Evolutionary conservation across 176 grass and related monocot genomes (phyloP).

Genomic region (Hyparrhenia diplandra): DNA sequence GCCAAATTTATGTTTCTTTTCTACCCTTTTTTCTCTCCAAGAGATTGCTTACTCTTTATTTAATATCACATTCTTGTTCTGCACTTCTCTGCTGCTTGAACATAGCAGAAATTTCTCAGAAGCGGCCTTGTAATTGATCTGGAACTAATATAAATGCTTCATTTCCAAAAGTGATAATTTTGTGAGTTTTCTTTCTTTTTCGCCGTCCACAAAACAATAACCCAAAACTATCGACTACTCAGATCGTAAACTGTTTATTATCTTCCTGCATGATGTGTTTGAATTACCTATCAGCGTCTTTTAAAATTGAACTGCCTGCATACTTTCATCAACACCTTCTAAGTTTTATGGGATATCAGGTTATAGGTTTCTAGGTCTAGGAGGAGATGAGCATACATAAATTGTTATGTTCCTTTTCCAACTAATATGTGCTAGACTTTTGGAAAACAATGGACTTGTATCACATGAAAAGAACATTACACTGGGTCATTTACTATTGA

Average conservation of each 20-base stretch:
- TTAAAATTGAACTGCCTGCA: neutral
- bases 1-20: neutral
- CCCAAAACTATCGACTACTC: neutral
- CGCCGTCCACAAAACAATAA: neutral
- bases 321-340: neutral
- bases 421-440: neutral
- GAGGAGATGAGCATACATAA: neutral
- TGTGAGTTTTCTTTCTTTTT: neutral
- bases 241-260: neutral
- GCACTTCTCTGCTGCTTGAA: neutral
- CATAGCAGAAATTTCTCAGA: neutral
- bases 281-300: neutral
- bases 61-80: neutral
- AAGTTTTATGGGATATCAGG: neutral
- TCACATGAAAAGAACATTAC: neutral
- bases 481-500: neutral
- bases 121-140: neutral
- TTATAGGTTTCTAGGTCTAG: conserved; percentile 18
- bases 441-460: neutral
- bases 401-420: neutral
- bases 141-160: neutral
- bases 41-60: neutral
- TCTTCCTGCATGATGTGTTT: neutral
- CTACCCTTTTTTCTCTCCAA: neutral
- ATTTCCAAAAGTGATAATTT: neutral